Percentiles rank a stretch among this genome's conserved stretches.
These are phyloP conservation scores for Metschnikowia cerradonensis DNA, from an alignment of 805 yeast species.

Conservation along the genomic window DNA sequence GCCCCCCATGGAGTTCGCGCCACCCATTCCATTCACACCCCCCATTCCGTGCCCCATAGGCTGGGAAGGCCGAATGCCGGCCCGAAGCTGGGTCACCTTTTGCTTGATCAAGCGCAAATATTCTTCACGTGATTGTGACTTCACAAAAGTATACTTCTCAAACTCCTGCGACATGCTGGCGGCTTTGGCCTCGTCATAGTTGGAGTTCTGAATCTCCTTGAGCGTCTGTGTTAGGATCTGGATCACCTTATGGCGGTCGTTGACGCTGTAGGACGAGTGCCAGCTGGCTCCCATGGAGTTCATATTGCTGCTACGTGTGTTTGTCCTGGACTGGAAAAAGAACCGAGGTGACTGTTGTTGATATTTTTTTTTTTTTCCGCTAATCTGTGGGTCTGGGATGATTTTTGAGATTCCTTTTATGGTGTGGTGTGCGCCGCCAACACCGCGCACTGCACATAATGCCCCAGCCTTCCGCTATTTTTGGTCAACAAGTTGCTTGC, in stretches of 20 bases:
- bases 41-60: too few species aligned
- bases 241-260: conserved; percentile 40
- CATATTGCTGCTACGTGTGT: conserved; percentile 6
- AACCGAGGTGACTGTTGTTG: neutral
- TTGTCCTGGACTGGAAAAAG: conserved; percentile 7
- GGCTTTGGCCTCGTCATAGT: conserved; percentile 34
- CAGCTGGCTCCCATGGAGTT: conserved; percentile 23
- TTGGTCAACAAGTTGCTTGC: neutral
- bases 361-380: neutral
- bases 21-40: too few species aligned
- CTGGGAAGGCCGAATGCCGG: conserved; percentile 9
- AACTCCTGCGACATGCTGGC: conserved; percentile 60
- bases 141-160: conserved; percentile 60
- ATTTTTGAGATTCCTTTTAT: neutral
- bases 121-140: conserved; percentile 53
- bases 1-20: too few species aligned
- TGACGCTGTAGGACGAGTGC: conserved; percentile 22
- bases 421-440: conserved; percentile 3
- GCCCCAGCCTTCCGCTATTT: neutral
- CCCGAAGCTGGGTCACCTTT: conserved; percentile 33
- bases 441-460: neutral
- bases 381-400: neutral
- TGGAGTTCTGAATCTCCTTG: conserved; percentile 33
- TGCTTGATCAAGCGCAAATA: conserved; percentile 44
- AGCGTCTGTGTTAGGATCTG: conserved; percentile 35